Conservation (phyloP, 495 filamentous ascomycete genomes). For the Geoglossum glabrum region DNA sequence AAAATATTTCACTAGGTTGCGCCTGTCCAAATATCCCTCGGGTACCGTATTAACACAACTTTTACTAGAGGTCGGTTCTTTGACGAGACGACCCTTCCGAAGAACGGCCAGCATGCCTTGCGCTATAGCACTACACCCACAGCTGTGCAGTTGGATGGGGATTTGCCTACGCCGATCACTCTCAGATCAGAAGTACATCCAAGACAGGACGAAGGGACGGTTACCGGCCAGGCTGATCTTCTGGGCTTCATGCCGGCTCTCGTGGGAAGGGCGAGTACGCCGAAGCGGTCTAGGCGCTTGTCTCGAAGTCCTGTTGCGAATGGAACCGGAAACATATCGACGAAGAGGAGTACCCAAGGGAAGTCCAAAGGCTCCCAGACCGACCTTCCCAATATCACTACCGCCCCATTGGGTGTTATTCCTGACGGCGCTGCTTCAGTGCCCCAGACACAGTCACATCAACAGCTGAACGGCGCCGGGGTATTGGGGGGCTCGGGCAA, state of each 20-base stretch:
- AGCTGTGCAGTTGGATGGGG: background rate
- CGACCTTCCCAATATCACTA: background rate
- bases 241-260: background rate
- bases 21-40: background rate
- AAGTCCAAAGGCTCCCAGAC: background rate
- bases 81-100: slow-evolving; percentile 48
- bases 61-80: slow-evolving; percentile 46
- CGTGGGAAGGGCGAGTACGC: background rate
- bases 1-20: slow-evolving; percentile 1
- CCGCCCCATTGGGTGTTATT: background rate
- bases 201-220: background rate
- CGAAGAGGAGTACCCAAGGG: background rate
- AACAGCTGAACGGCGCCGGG: background rate
- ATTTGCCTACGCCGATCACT: background rate
- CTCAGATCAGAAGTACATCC: background rate
- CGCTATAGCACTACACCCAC: background rate
- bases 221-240: background rate
- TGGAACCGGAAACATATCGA: background rate
- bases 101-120: background rate
- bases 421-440: background rate
- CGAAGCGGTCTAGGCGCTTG: background rate
- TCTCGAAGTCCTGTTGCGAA: background rate
- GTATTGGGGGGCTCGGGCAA: background rate
- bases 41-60: slow-evolving; percentile 11
- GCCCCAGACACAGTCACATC: background rate